These are phyloP conservation scores for Bolboschoenoplectus hybrid DNA, from an alignment of 202 grass and related monocot genomes.

Conservation along the genomic window DNA sequence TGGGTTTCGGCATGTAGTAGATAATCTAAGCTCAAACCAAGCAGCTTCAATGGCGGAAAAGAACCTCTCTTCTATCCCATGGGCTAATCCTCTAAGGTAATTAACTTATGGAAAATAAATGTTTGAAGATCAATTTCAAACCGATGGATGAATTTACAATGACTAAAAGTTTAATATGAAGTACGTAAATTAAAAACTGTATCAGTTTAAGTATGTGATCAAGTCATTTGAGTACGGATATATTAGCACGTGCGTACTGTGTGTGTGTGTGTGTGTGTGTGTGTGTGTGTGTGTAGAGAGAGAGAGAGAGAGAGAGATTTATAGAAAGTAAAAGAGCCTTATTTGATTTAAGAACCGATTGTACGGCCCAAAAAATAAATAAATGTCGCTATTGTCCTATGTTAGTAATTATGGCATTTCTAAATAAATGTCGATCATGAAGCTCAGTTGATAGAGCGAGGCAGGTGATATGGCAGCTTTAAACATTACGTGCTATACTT, in stretches of 20 bases:
- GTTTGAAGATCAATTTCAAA: too few species aligned
- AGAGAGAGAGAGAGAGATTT: too few species aligned
- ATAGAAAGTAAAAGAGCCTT: background rate
- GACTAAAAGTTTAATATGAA: too few species aligned
- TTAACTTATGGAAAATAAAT: too few species aligned
- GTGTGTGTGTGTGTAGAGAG: too few species aligned
- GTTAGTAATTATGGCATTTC: background rate
- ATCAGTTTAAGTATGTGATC: too few species aligned
- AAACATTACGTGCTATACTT: background rate
- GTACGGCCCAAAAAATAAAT: background rate
- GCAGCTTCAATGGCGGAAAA: conserved; percentile 13
- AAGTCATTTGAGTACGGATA: too few species aligned
- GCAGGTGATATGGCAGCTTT: background rate
- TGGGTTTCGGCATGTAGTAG: background rate
- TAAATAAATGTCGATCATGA: background rate
- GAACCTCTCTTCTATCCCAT: background rate
- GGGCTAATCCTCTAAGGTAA: conserved; percentile 19
- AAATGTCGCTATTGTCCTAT: background rate
- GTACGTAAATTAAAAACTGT: too few species aligned
- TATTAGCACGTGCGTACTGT: background rate
- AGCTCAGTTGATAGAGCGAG: background rate
- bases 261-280: too few species aligned
- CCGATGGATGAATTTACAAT: too few species aligned
- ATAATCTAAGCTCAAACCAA: conserved; percentile 24
- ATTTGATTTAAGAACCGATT: background rate